Percentiles rank a stretch among this genome's conserved stretches.
Conservation (phyloP, 2,329 filamentous ascomycete species). For the Polychaeton citri region DNA sequence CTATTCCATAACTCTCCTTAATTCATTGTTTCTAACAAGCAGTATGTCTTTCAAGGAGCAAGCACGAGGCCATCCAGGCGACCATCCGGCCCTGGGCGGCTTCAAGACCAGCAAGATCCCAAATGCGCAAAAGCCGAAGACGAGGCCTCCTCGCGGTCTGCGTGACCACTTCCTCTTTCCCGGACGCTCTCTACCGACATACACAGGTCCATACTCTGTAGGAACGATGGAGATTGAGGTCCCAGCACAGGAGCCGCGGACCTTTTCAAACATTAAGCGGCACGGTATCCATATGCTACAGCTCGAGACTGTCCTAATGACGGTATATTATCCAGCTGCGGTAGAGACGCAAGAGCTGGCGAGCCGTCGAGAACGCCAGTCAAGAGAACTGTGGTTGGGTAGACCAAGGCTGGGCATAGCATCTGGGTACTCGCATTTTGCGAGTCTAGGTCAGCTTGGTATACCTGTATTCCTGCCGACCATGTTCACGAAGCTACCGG, state of each 20-base stretch:
- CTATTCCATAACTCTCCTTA: no score
- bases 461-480: conserved; percentile 43
- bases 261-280: conserved; percentile 39
- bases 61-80: background rate
- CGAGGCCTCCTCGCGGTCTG: conserved; percentile 32
- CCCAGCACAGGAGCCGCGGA: conserved; percentile 32
- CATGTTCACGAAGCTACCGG: conserved; percentile 53
- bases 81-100: conserved; percentile 8
- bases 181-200: conserved; percentile 33
- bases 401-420: conserved; percentile 43
- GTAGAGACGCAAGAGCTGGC: conserved; percentile 22
- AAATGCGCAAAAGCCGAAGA: conserved; percentile 34
- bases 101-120: conserved; percentile 19
- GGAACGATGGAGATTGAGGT: conserved; percentile 44
- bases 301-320: conserved; percentile 48
- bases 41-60: background rate
- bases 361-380: conserved; percentile 18
- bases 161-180: conserved; percentile 34
- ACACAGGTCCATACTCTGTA: conserved; percentile 40
- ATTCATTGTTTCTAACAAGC: background rate
- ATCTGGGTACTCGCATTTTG: conserved; percentile 50
- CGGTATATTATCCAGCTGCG: conserved; percentile 49
- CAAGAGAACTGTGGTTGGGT: conserved; percentile 49
- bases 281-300: conserved; percentile 35
- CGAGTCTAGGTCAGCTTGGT: conserved; percentile 36